phyloP scores from a whole-genome alignment of 2,329 filamentous ascomycete genomes.

The Tolypocladium cylindrosporum region DNA sequence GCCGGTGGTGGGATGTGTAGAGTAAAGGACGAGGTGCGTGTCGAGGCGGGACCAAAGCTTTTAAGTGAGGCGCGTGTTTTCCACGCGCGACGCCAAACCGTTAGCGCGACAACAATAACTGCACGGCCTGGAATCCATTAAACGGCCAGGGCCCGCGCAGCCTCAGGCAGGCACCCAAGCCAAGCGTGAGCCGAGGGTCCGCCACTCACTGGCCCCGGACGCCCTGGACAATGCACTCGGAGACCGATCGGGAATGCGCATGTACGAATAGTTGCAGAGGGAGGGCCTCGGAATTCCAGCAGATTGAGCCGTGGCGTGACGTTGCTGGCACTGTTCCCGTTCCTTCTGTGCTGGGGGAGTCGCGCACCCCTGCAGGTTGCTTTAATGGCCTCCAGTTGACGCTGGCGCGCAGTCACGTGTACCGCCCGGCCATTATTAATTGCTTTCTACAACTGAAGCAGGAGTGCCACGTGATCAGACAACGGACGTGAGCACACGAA shows the following conservation, averaged over 20 bases:
- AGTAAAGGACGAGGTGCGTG: conserved; percentile 9
- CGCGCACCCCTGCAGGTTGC: conserved; percentile 1
- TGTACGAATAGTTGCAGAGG: background rate
- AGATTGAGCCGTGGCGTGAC: background rate
- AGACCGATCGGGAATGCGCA: background rate
- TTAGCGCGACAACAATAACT: conserved; percentile 20
- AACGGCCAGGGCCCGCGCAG: conserved; percentile 11
- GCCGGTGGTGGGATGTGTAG: conserved; percentile 8
- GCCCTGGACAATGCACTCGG: background rate
- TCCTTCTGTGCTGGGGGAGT: background rate
- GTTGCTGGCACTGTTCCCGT: background rate
- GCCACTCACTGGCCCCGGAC: background rate
- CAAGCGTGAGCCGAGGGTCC: background rate
- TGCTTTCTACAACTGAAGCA: background rate
- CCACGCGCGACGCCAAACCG: conserved; percentile 20
- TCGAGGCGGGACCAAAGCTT: conserved; percentile 15
- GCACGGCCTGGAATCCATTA: conserved; percentile 15
- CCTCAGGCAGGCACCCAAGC: background rate
- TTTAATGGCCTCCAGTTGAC: background rate
- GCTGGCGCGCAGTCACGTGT: conserved; percentile 13
- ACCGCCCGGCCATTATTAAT: conserved; percentile 5
- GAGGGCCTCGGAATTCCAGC: background rate
- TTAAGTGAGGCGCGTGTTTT: conserved; percentile 26
- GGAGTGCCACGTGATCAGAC: background rate
- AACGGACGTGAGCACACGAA: background rate